Evolutionary conservation across 1,139 yeast species (phyloP), one percentile per base, ranked within the genome.

Genomic region (Magnusiomyces ingens): DNA sequence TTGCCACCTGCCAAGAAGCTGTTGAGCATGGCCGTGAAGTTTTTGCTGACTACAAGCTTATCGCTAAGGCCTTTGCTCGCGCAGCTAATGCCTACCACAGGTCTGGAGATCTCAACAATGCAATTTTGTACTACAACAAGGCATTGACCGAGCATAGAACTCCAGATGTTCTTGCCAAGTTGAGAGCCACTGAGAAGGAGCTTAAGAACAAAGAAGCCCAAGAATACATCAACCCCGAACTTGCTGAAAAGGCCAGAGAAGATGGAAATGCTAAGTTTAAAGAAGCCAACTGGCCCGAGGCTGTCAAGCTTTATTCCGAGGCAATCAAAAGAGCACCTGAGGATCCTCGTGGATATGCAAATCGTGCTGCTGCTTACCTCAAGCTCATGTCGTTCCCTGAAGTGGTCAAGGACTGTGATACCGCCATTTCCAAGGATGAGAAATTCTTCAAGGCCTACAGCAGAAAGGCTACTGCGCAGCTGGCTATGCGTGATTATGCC

Each of bases 311-410:
- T 11, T 94, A 94, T 73, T 77, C 95, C 51, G 99, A 94, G 73
- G 93, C 94, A 89, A 78, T 91, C 65, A 88, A 90, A 75, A 85
- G 99, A 69, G 91, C 94, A 2, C 99, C 99, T 55, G 82, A 84
- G 56, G 99, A 94, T 71, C 95, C 96, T 38, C 83, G 97, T 71
- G 99, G 98, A 53, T 94, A 91, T 71, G 90, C 96, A 47, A 94
- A 94, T 75, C 86, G 99, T 73, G 99, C 99, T 53, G 99, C 99
- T 44, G 96, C 96, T 1, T 81, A 86, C 67, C 83, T 95, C 52
- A 94, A 94, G 72, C 80, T 94, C 62, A 82, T 93, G 85, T 88
- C 97, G 18, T 93, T 91, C 86, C 97, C 97, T 41, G 99, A 91
- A 64, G 98, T 96, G 13, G 84, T 94, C 58, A 79, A 79, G 65